Evolutionary conservation across 768 basidiomycete genomes (phyloP), one percentile per base, ranked within the genome.

Genomic region (Podaxis carcinomalis): DNA sequence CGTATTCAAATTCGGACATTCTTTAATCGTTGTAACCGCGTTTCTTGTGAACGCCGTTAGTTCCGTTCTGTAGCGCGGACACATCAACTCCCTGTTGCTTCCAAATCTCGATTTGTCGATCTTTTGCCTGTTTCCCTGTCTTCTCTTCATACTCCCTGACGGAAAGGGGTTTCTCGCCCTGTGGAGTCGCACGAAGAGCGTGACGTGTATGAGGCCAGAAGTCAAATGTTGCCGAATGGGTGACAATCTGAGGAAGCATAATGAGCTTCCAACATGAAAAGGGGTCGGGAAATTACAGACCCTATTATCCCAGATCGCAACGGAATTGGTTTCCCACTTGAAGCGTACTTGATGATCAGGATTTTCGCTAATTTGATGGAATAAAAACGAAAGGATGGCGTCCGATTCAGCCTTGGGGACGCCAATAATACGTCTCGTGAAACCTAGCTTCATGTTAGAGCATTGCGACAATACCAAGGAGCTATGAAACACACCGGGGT

Each of bases 281-380:
- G 13, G 6, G 53, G 6, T 44, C 42, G 13, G 42, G 9, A 23
- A 23, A 10, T 50, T 13, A 69, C 81, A 40, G 64, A 89, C 89
- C 71, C 91, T 79, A 72, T 93, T 93, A 68, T 93, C 90, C 92
- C 92, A 93, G 70, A 93, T 78, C n/a, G 90, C 91, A 56, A 93
- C 75, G 44, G 88, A 87, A 68, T 91, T 85, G 39, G 78, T 75
- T 69, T 88, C 81, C 92, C 92, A 93, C 63, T 79, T 82, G 80
- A 89, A 89, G 61, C 88, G 85, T 44, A 89, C 86, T 62, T 90
- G 89, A 72, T 84, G 85, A 69, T 90, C 89, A 5, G 83, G 81
- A 70, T 86, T 90, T 64, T 84, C 81, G 55, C 80, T 78, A 66
- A 93, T 85, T 67, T 88, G 83, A 67, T 76, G 81, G 79, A 88